Conservation (phyloP, 805 yeast species). For the Yamadazyma kitorensis region DNA sequence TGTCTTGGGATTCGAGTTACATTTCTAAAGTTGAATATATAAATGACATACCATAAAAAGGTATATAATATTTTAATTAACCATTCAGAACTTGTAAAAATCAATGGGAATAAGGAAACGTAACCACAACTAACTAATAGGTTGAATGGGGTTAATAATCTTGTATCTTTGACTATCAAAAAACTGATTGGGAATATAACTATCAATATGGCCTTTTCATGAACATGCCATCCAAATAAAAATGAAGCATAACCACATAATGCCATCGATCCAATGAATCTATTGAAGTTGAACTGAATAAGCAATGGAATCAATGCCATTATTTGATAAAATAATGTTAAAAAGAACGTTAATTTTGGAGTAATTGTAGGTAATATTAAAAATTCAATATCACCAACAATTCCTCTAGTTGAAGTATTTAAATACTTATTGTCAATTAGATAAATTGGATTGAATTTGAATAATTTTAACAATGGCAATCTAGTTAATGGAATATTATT, state of each 20-base stretch:
- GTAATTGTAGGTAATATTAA: constrained; percentile 75
- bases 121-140: constrained; percentile 77
- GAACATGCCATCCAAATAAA: constrained; percentile 98
- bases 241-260: constrained; percentile 90
- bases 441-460: constrained; percentile 46
- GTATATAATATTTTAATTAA: constrained; percentile 74
- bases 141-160: constrained; percentile 69
- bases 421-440: constrained; percentile 30
- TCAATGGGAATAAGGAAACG: constrained; percentile 82
- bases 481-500: constrained; percentile 31
- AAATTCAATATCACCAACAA: constrained; percentile 89
- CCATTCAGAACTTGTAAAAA: constrained; percentile 79
- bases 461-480: constrained; percentile 25
- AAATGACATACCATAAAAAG: constrained; percentile 79
- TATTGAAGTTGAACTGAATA: constrained; percentile 66
- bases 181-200: constrained; percentile 87
- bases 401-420: constrained; percentile 64
- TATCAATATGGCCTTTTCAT: constrained; percentile 92
- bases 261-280: constrained; percentile 82
- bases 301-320: constrained; percentile 71
- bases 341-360: constrained; percentile 71
- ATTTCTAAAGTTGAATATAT: constrained; percentile 67
- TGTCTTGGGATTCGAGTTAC: constrained; percentile 57
- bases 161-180: constrained; percentile 64
- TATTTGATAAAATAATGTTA: constrained; percentile 82